Base-by-base conservation (phyloP, 1,139 yeast genomes). In the Suhomyces panamericanus region DNA sequence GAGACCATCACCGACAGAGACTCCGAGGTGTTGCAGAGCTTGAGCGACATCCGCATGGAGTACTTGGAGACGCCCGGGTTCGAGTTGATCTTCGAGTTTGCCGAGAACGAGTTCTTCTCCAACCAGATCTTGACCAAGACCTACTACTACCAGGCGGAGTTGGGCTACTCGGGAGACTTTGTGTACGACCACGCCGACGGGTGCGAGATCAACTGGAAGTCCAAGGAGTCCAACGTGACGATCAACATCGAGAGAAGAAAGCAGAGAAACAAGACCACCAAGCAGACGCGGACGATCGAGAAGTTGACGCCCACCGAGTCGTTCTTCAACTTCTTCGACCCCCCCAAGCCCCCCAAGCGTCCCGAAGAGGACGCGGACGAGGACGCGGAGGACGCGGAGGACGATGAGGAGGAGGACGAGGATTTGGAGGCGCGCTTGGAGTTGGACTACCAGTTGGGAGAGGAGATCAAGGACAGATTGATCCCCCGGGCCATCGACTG, bases 121-220 rank as follows among this genome's bases (percentile, higher is more conserved):
- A 88, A 93, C 73, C 76, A 72, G 54, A 69, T 70, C 42, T 78
- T 93, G 58, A 77, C 85, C 52, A 93, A 93, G 75, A 85, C 96
- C 6, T 95, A 93, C 69, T 91, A 82, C 70, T 93, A 95, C 72
- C 96, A 88, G 70, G 91, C 89, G 47, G 96, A 93, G 69, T 77
- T 91, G 55, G 97, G 96, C 24, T 89, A 88, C 67, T 85, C 93
- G 38, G 98, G 99, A 35, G 99, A 93, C 67, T 93, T 88, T 67
- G 90, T 93, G 54, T 95, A 91, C 66, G 98, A 91, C 69, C 96
- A 88, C 64, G 98, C 99, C 8, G 95, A 88, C 61, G 99, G 99
- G 42, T 79, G 83, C 57, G 83, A 80, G 46, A 87, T 95, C 64
- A 74, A 85, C 58, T 93, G 99, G 99, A 75, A 71, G 53, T 78